These are phyloP conservation scores for Coemansia sp. DNA, from an alignment of 192 early-diverging fungal genomes.

Conservation along the genomic window DNA sequence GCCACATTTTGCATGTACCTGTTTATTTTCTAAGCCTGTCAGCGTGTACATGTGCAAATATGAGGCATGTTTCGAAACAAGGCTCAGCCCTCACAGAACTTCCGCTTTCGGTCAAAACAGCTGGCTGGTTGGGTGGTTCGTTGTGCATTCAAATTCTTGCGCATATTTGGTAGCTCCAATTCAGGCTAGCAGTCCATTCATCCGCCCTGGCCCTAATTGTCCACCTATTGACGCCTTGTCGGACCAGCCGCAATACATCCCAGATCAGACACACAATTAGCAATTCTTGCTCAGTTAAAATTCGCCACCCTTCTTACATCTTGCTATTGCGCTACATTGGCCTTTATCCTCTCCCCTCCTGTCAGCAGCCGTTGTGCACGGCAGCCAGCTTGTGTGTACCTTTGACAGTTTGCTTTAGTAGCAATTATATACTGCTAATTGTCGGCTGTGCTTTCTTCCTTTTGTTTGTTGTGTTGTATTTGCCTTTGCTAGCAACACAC, in stretches of 20 bases:
- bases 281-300: background rate
- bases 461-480: background rate
- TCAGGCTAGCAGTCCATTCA: constrained; percentile 5
- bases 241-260: constrained; percentile 4
- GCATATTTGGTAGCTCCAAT: constrained; percentile 3
- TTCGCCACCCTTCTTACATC: background rate
- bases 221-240: background rate
- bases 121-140: background rate
- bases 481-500: constrained; percentile 5
- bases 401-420: constrained; percentile 2
- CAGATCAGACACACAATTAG: background rate
- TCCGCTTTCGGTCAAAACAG: background rate
- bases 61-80: constrained; percentile 10
- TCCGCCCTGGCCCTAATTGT: constrained; percentile 7
- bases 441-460: background rate
- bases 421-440: constrained; percentile 9
- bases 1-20: background rate
- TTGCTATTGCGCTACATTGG: background rate
- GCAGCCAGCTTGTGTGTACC: background rate
- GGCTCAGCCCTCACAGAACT: background rate
- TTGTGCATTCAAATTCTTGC: background rate
- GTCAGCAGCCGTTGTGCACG: constrained; percentile 1
- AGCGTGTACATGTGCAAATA: constrained; percentile 11
- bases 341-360: background rate
- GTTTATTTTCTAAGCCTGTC: too few relatives aligned